Evolutionary conservation across 1,284 basidiomycete species (phyloP).

Genomic region (Moniliophthora roreri): DNA sequence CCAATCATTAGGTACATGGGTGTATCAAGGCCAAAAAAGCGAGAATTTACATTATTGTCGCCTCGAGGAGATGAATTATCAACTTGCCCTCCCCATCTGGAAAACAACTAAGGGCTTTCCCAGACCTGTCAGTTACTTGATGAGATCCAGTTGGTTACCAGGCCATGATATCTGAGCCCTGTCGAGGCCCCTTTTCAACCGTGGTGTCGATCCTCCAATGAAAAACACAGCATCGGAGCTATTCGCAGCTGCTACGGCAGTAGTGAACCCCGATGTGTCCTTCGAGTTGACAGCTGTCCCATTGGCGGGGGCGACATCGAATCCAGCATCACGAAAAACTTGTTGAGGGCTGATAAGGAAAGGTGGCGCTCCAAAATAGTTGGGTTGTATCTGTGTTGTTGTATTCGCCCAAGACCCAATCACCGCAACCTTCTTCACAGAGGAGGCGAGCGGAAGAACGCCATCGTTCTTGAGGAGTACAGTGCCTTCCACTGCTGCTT

Average conservation of each 20-base stretch:
- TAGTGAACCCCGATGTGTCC: conserved; percentile 46
- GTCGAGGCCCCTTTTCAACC: conserved; percentile 53
- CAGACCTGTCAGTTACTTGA: conserved; percentile 41
- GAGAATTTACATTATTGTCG: conserved; percentile 36
- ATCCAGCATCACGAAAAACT: conserved; percentile 46
- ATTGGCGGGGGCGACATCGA: conserved; percentile 37
- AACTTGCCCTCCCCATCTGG: conserved; percentile 58
- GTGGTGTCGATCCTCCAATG: conserved; percentile 52
- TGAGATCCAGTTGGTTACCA: conserved; percentile 51
- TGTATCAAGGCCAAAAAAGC: neutral
- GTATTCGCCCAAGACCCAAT: conserved; percentile 58
- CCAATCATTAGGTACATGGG: neutral
- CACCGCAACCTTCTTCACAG: conserved; percentile 45
- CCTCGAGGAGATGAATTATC: conserved; percentile 46
- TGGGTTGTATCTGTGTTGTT: conserved; percentile 54
- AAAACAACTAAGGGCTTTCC: conserved; percentile 52
- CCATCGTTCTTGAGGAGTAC: conserved; percentile 60
- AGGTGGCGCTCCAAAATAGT: conserved; percentile 51
- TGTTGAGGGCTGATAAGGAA: conserved; percentile 55
- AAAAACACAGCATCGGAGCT: conserved; percentile 60
- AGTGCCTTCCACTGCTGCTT: conserved; percentile 51
- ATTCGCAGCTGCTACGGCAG: conserved; percentile 62
- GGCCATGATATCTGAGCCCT: conserved; percentile 53
- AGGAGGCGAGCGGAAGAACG: conserved; percentile 42
- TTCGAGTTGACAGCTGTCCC: conserved; percentile 43